These are phyloP conservation scores for Oropetium thomaeum DNA, from an alignment of 176 grass and related monocot species.

Conservation along the genomic window DNA sequence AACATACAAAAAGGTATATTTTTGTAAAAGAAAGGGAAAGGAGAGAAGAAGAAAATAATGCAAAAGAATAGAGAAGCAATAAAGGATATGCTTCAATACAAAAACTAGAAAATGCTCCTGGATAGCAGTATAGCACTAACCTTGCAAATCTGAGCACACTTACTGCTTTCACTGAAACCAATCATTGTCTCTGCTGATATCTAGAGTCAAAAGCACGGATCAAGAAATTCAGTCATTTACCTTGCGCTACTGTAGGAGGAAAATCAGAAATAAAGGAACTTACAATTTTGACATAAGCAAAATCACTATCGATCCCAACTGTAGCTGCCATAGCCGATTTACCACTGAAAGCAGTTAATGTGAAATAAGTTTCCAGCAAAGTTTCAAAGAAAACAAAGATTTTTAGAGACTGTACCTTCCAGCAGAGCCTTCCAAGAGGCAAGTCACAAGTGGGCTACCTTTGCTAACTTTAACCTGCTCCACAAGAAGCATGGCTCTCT, in stretches of 20 bases:
- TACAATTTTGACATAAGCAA: slow-evolving; percentile 96
- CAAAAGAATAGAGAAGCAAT: not conserved
- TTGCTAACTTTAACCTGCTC: slow-evolving; percentile 95
- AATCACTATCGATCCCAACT: slow-evolving; percentile 90
- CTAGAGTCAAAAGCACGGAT: slow-evolving; percentile 38
- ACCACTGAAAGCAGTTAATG: slow-evolving; percentile 42
- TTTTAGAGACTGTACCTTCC: slow-evolving; percentile 54
- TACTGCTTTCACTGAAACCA: slow-evolving; percentile 82
- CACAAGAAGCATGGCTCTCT: slow-evolving; percentile 86
- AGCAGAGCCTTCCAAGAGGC: slow-evolving; percentile 89
- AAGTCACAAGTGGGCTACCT: slow-evolving; percentile 91
- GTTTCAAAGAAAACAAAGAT: not conserved
- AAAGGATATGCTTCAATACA: slow-evolving; percentile 17
- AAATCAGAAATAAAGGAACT: slow-evolving; percentile 38
- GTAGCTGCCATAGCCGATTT: slow-evolving; percentile 73
- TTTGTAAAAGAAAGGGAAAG: not conserved
- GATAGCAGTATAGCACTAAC: slow-evolving; percentile 28
- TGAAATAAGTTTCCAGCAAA: slow-evolving; percentile 18
- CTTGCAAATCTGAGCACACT: slow-evolving; percentile 89
- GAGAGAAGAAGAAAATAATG: not conserved
- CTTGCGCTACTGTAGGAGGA: not conserved
- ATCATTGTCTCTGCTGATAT: slow-evolving; percentile 94
- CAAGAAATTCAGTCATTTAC: not conserved
- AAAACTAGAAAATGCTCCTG: not conserved
- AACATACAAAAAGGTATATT: not conserved